Evolutionary conservation across 768 basidiomycete genomes (phyloP), one percentile per base, ranked within the genome.

Genomic region (Naganishia randhawae): DNA sequence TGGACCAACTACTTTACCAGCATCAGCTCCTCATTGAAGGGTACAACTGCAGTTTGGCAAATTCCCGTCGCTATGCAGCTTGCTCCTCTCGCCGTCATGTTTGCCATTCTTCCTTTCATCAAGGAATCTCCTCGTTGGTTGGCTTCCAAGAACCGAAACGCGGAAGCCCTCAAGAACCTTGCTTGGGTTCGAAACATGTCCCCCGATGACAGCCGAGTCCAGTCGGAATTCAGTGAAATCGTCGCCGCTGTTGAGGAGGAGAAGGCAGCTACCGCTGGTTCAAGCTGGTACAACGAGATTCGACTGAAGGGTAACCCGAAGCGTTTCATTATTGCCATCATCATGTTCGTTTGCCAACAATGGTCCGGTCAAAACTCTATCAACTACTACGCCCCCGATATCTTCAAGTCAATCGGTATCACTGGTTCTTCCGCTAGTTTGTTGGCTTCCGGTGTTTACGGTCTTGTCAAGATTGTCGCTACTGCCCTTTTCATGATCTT

Each of bases 191-290:
- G 82, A 55, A 80, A 79, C 64, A 72, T 76, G 31, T 68, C 74
- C 33, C 52, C 73, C 50, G 75, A 79, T 52, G 78, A 81, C 71
- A 72, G 74, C 22, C 69, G 68, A 33, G 77, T 82, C 41, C 74
- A 77, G 19, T 71, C 72, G 29, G 82, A 83, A 71, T 73, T 81
- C 41, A 75, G 77, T 61, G 91, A 93, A 78, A 92, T 93, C 69
- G 85, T 89, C 70, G 89, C 89, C 0, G 87, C 88, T 13, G 86
- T 92, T 66, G 75, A 83, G 31, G 90, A 91, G 78, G 91, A 92
- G 76, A 84, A 83, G 11, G 84, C 83, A 52, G 85, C 86, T 8
- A 85, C 88, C 11, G 71, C 80, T n/a, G 88, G 87, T 8, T 82
- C 90, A 11, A 87, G 88, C 0, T 71, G 84, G 68, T 85, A 82